A percentile compares a stretch with the other conserved stretches of the same genome.
Conservation (phyloP, 1,284 basidiomycete species). For the Cutaneotrichosporon sp. region DNA sequence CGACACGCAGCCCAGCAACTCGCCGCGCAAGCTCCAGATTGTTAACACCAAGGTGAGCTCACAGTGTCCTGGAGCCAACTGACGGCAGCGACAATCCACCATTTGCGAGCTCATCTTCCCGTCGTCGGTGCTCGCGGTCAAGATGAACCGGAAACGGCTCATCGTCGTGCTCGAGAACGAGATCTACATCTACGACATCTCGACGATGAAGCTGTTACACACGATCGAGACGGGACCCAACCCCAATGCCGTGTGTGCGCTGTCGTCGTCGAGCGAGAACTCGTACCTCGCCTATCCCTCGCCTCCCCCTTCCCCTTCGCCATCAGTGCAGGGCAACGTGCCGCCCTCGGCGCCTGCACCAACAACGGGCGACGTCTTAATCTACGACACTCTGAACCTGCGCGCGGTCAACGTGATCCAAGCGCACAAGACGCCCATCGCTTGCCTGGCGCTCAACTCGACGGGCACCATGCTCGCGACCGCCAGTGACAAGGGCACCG, state of each 20-base stretch:
- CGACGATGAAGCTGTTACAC: slow-evolving; percentile 95
- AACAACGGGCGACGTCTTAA: slow-evolving; percentile 79
- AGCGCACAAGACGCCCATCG: slow-evolving; percentile 93
- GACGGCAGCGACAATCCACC: slow-evolving; percentile 83
- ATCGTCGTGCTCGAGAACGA: slow-evolving; percentile 94
- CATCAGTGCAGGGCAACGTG: slow-evolving; percentile 46
- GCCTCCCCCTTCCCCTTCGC: slow-evolving; percentile 74
- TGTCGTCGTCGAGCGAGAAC: slow-evolving; percentile 92
- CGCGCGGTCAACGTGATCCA: slow-evolving; percentile 94
- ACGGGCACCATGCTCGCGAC: slow-evolving; percentile 90
- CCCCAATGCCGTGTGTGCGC: slow-evolving; percentile 90
- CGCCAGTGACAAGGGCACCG: slow-evolving; percentile 92
- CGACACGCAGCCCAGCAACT: slow-evolving; percentile 75
- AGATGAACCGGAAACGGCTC: slow-evolving; percentile 93
- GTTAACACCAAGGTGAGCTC: slow-evolving; percentile 88
- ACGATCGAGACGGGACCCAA: slow-evolving; percentile 97
- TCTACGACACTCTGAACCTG: slow-evolving; percentile 90
- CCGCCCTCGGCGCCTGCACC: slow-evolving; percentile 54
- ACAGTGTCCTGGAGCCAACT: not conserved
- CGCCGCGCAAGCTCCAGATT: slow-evolving; percentile 90
- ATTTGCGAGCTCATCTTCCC: slow-evolving; percentile 99
- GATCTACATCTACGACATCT: slow-evolving; percentile 99
- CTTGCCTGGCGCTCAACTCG: slow-evolving; percentile 81
- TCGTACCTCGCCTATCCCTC: slow-evolving; percentile 96
- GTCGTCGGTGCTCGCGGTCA: slow-evolving; percentile 91